These are phyloP conservation scores for Metarhizium robertsii DNA, from an alignment of 2,329 filamentous ascomycete species.

Conservation along the genomic window DNA sequence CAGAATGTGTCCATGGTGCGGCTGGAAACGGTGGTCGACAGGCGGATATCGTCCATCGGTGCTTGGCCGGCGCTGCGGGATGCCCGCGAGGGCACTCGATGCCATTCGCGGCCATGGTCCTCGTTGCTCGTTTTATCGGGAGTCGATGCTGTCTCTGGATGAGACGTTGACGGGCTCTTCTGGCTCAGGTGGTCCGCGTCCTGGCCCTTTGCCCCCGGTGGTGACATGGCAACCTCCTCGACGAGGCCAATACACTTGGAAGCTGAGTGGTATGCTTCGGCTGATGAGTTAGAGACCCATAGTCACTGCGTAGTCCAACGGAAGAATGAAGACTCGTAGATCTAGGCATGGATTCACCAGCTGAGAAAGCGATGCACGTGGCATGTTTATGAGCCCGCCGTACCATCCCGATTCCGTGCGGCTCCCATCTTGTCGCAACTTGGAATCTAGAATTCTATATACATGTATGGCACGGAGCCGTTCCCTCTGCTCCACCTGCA, in stretches of 20 bases:
- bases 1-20: neutral
- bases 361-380: no score
- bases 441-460: no score
- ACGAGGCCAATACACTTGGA: neutral
- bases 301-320: no score
- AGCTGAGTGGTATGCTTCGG: no score
- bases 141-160: neutral
- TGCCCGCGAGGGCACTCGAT: neutral
- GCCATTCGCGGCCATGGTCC: neutral
- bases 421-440: no score
- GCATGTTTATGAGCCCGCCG: no score
- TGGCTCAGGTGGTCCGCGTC: neutral
- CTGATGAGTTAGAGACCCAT: no score
- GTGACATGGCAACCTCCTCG: neutral
- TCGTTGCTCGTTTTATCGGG: neutral
- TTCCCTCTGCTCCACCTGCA: no score
- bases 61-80: neutral
- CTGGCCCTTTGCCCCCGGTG: neutral
- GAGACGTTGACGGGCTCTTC: neutral
- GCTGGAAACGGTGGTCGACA: neutral
- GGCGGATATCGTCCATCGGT: neutral
- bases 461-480: no score
- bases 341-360: no score
- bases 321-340: no score
- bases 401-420: no score